These are phyloP conservation scores for Leptodontidium sp. DNA, from an alignment of 2,329 filamentous ascomycete species.

Conservation along the genomic window DNA sequence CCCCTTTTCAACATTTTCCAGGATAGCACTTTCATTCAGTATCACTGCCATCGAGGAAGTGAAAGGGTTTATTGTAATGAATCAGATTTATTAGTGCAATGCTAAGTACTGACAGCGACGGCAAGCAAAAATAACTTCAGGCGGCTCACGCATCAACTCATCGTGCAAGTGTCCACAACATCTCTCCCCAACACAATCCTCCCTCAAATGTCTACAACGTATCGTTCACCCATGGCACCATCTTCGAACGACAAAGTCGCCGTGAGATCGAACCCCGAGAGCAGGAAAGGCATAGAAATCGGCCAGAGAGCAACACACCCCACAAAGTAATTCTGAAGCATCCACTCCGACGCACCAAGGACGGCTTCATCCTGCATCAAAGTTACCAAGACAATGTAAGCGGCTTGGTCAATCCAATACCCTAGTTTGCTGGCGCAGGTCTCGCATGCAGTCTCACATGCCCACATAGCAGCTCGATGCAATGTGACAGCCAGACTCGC, in stretches of 20 bases:
- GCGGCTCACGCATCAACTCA: too few relatives aligned
- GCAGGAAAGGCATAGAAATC: background rate
- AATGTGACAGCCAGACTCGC: background rate
- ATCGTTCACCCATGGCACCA: background rate
- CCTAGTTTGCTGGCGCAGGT: slow-evolving; percentile 6
- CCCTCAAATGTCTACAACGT: background rate
- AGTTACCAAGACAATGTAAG: slow-evolving; percentile 1
- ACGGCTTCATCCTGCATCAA: slow-evolving; percentile 2
- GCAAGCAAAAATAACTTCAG: too few relatives aligned
- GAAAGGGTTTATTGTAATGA: too few relatives aligned
- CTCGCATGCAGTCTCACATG: background rate
- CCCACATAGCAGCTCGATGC: background rate
- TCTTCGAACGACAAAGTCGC: background rate
- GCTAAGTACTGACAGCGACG: too few relatives aligned
- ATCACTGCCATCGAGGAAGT: too few relatives aligned
- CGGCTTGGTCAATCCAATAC: background rate
- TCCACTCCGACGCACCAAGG: background rate
- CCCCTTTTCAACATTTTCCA: too few relatives aligned
- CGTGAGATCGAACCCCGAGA: background rate
- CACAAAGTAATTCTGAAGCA: slow-evolving; percentile 11
- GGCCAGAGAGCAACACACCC: slow-evolving; percentile 2
- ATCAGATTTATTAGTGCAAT: too few relatives aligned
- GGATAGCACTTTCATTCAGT: too few relatives aligned
- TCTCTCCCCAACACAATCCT: too few relatives aligned
- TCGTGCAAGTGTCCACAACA: too few relatives aligned